Percentiles rank a stretch among this genome's conserved stretches.
These are phyloP conservation scores for Schoenoplectus tabernaemontani DNA, from an alignment of 202 grass and related monocot genomes.

Conservation along the genomic window DNA sequence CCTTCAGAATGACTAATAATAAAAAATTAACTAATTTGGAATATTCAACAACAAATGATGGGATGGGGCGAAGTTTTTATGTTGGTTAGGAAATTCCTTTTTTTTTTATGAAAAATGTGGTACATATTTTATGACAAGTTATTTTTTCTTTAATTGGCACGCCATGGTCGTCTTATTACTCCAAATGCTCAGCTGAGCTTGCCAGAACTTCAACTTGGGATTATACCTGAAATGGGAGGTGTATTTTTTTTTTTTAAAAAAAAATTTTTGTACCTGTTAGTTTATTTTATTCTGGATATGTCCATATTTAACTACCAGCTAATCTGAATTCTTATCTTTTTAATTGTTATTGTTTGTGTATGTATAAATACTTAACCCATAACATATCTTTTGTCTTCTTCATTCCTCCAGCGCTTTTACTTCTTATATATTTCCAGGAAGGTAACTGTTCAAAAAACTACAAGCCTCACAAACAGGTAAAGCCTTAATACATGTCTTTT, in stretches of 20 bases:
- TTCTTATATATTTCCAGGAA: constrained; percentile 48
- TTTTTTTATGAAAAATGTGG: background rate
- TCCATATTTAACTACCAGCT: background rate
- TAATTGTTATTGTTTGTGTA: background rate
- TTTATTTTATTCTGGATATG: background rate
- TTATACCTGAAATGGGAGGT: constrained; percentile 97
- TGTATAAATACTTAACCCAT: background rate
- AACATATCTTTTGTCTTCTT: background rate
- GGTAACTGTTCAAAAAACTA: constrained; percentile 31
- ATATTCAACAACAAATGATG: background rate
- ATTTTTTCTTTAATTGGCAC: constrained; percentile 41
- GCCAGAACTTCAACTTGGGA: constrained; percentile 75
- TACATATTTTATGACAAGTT: constrained; percentile 1
- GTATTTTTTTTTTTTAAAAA: too few species aligned
- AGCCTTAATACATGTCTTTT: constrained; percentile 60
- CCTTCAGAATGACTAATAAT: background rate
- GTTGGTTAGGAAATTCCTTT: background rate
- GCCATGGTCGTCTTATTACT: constrained; percentile 75
- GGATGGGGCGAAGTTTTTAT: background rate
- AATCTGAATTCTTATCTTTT: background rate
- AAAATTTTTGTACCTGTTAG: background rate
- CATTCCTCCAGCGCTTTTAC: background rate
- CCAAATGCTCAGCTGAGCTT: constrained; percentile 64
- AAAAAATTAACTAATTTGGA: background rate
- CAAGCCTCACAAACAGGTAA: constrained; percentile 52